Evolutionary conservation across 768 basidiomycete genomes (phyloP).

Genomic region (Trametes punicea): DNA sequence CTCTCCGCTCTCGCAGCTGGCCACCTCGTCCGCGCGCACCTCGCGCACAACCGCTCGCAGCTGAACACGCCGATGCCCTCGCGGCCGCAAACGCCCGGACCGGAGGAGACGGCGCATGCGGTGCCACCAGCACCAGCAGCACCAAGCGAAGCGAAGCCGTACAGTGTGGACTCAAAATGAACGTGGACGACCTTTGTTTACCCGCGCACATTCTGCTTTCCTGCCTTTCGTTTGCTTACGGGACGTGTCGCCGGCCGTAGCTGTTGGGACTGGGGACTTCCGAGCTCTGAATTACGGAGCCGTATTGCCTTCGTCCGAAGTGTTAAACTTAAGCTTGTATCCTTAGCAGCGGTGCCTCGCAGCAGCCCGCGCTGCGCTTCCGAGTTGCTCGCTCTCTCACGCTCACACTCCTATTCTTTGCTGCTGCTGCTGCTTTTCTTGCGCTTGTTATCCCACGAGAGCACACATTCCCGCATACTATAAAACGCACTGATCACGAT

Average conservation of each 20-base stretch:
- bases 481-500: background rate
- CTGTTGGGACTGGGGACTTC: slow-evolving; percentile 8
- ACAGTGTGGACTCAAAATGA: slow-evolving; percentile 13
- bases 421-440: background rate
- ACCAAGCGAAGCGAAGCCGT: slow-evolving; percentile 1
- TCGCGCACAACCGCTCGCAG: slow-evolving; percentile 87
- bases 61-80: slow-evolving; percentile 69
- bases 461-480: no score
- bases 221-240: background rate
- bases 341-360: background rate
- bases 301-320: no score
- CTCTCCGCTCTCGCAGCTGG: slow-evolving; percentile 93
- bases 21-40: slow-evolving; percentile 89
- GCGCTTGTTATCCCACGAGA: background rate
- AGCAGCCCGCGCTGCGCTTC: background rate
- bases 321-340: background rate
- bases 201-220: background rate
- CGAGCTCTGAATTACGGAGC: no score
- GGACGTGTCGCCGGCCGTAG: background rate
- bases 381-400: background rate
- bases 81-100: slow-evolving; percentile 58
- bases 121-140: background rate
- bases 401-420: background rate
- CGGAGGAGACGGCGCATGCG: slow-evolving; percentile 9
- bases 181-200: background rate